Base-by-base conservation (phyloP, 1,284 basidiomycete genomes). In the Lignosus rhinocerotis region DNA sequence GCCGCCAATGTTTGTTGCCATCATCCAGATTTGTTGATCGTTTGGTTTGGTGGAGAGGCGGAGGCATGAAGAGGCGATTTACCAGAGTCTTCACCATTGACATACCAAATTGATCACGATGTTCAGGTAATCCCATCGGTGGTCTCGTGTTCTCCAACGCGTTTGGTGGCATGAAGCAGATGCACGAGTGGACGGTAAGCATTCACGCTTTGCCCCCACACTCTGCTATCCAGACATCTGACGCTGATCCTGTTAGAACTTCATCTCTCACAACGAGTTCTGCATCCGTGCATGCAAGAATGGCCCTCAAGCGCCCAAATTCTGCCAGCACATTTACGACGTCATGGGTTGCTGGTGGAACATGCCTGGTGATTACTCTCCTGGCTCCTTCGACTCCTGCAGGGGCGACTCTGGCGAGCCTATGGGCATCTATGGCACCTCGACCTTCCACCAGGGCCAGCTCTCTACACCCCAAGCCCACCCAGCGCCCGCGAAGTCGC, bases 281-380 rank as follows among this genome's bases (percentile, higher is more conserved):
- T 92, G 90, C 73, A 82, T 93, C 77, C 81, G 90, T 58, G 89
- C 82, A 6, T 93, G 90, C 72, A 84, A 80, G 54, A 78, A 80
- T 45, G 87, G 83, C 12, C 76, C 80, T 2, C 73, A 75, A 30
- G 85, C 89, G 12, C 79, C 86, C 0, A 72, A 71, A 0, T 78
- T 82, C 67, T 93, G 91, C 69, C 73, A 90, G 56, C 81, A 87
- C 66, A 84, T 88, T 62, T 85, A 87, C 73, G 86, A 89, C 64
- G 74, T 78, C 38, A 79, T 87, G 75, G 85, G 87, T 19, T 89
- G 86, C 66, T 69, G 56, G 3, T 90, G 84, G 82, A 88, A 88
- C 69, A 87, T 88, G 78, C 87, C 87, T 4, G 88, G 77, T 14
- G 81, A 81, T 68, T 88, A 89, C 65, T 70, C 71, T 39, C 47